A percentile compares a stretch with the other conserved stretches of the same genome.
These are phyloP conservation scores for Plantago lanceolata DNA, from an alignment of 305 asterid genomes.

Conservation along the genomic window DNA sequence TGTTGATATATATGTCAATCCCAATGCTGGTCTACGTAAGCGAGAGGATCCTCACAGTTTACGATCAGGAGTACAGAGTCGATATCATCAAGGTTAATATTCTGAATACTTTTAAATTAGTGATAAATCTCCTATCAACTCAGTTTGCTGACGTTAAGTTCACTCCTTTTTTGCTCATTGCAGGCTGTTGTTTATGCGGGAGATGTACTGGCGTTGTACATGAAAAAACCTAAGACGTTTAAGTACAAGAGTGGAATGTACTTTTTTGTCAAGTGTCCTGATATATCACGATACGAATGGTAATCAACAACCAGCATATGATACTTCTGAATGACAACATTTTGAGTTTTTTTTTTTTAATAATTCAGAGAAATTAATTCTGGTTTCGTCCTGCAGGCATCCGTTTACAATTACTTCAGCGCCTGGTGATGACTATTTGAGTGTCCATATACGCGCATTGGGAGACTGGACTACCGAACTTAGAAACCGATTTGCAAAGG, in stretches of 20 bases:
- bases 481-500: constrained; percentile 55
- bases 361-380: neutral
- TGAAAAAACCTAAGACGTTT: constrained; percentile 80
- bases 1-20: constrained; percentile 76
- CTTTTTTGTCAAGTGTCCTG: constrained; percentile 78
- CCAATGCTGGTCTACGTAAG: constrained; percentile 53
- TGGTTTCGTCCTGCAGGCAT: constrained; percentile 48
- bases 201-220: constrained; percentile 78
- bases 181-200: constrained; percentile 90
- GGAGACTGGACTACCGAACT: constrained; percentile 98
- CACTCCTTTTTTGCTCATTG: neutral
- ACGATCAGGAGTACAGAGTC: constrained; percentile 53
- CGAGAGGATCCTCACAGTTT: constrained; percentile 60
- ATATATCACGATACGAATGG: constrained; percentile 76
- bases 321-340: neutral
- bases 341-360: neutral
- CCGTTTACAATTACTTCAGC: constrained; percentile 99
- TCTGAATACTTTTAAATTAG: neutral
- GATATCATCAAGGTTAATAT: constrained; percentile 55
- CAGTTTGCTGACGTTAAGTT: neutral
- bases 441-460: constrained; percentile 75
- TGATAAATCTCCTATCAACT: neutral
- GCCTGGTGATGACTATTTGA: constrained; percentile 73
- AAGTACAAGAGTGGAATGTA: constrained; percentile 96
- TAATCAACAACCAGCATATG: constrained; percentile 23